A percentile compares a stretch with the other conserved stretches of the same genome.
These are phyloP conservation scores for Stropharia rugosoannulata DNA, from an alignment of 768 basidiomycete genomes.

Conservation along the genomic window DNA sequence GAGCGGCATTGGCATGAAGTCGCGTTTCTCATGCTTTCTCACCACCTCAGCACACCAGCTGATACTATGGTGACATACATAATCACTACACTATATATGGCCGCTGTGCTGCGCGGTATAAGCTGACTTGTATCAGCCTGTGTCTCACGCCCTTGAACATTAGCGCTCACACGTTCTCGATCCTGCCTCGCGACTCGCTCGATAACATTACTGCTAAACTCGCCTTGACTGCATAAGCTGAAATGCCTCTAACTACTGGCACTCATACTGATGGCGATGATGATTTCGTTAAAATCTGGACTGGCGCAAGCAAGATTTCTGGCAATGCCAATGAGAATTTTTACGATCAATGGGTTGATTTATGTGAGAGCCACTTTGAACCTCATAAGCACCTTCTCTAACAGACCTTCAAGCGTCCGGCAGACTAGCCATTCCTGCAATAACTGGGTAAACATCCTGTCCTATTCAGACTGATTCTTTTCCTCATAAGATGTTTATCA, in stretches of 20 bases:
- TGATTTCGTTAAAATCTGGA: slow-evolving; percentile 23
- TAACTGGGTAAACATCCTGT: slow-evolving; percentile 39
- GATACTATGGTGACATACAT: too few relatives aligned
- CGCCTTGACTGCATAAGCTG: background rate
- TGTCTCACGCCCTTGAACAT: too few relatives aligned
- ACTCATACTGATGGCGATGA: slow-evolving; percentile 5
- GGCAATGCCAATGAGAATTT: slow-evolving; percentile 30
- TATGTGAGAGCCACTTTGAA: slow-evolving; percentile 32
- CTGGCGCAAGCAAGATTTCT: slow-evolving; percentile 8
- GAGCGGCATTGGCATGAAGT: background rate
- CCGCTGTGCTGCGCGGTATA: too few relatives aligned
- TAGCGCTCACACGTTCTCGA: too few relatives aligned
- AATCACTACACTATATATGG: too few relatives aligned
- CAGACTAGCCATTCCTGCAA: slow-evolving; percentile 41
- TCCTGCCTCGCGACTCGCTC: too few relatives aligned
- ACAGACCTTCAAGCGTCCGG: slow-evolving; percentile 45
- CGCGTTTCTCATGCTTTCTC: too few relatives aligned
- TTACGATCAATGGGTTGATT: slow-evolving; percentile 51
- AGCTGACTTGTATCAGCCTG: too few relatives aligned
- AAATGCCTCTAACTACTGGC: background rate
- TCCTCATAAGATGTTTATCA: slow-evolving; percentile 8
- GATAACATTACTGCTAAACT: too few relatives aligned
- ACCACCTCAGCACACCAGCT: too few relatives aligned
- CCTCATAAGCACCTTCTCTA: background rate
- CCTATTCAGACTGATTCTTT: background rate